Percentiles rank a stretch among this genome's conserved stretches.
phyloP scores from a whole-genome alignment of 169 alveolate species.

The Plasmodium billcollinsi region DNA sequence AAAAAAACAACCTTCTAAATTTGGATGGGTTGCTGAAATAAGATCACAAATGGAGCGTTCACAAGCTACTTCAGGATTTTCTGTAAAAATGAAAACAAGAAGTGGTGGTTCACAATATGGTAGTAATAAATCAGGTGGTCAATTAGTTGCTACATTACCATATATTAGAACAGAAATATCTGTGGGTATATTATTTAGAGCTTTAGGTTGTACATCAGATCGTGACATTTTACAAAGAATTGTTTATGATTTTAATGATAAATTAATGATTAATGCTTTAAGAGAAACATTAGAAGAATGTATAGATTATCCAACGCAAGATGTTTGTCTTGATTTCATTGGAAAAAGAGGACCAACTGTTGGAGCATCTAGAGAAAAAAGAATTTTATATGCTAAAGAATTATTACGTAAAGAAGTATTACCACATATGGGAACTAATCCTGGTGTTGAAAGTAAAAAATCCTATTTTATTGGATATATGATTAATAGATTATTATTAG shows the following conservation, averaged over 20 bases:
- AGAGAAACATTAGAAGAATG: slow-evolving; percentile 97
- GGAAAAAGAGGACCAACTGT: slow-evolving; percentile 98
- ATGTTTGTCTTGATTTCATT: slow-evolving; percentile 89
- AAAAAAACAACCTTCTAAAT: slow-evolving; percentile 96
- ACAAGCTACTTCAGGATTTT: slow-evolving; percentile 95
- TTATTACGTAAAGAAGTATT: slow-evolving; percentile 96
- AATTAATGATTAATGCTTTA: slow-evolving; percentile 96
- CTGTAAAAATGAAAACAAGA: slow-evolving; percentile 91
- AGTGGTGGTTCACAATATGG: slow-evolving; percentile 79
- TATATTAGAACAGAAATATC: slow-evolving; percentile 97
- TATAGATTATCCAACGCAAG: slow-evolving; percentile 94
- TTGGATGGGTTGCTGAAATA: slow-evolving; percentile 98
- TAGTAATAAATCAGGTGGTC: slow-evolving; percentile 90
- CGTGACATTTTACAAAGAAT: slow-evolving; percentile 91
- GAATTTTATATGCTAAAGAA: slow-evolving; percentile 96
- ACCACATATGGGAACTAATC: slow-evolving; percentile 98
- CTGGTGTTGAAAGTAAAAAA: slow-evolving; percentile 95
- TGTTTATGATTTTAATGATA: slow-evolving; percentile 96
- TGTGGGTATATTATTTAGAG: slow-evolving; percentile 97
- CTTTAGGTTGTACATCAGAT: slow-evolving; percentile 96
- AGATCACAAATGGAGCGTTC: slow-evolving; percentile 95
- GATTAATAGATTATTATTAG: slow-evolving; percentile 97
- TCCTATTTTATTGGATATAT: slow-evolving; percentile 99
- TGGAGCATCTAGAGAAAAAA: slow-evolving; percentile 93
- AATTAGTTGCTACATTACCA: slow-evolving; percentile 97